phyloP scores from a whole-genome alignment of 768 basidiomycete genomes.

The Boletus rex-veris region DNA sequence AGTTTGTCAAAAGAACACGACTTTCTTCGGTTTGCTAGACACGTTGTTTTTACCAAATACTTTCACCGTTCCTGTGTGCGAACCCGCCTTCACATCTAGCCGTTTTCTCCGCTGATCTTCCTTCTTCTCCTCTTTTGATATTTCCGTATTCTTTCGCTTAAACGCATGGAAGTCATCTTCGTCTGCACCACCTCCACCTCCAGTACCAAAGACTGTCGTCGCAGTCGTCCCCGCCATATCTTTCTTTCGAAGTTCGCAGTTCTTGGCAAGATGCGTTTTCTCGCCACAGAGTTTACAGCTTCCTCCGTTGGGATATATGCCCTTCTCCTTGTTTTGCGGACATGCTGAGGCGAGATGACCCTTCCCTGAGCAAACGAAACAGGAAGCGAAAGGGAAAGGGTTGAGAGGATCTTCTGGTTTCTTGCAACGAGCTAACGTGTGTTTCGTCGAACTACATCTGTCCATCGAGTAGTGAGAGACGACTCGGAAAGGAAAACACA shows the following conservation, averaged over 20 bases:
- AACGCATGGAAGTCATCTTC: slow-evolving; percentile 93
- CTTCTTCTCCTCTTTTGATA: slow-evolving; percentile 57
- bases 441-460: slow-evolving; percentile 80
- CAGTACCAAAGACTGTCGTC: slow-evolving; percentile 28
- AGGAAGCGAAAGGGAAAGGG: slow-evolving; percentile 84
- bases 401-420: slow-evolving; percentile 57
- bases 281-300: slow-evolving; percentile 86
- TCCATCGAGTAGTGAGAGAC: not conserved
- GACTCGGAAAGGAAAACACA: slow-evolving; percentile 17
- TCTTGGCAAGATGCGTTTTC: slow-evolving; percentile 79
- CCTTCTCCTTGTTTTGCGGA: slow-evolving; percentile 73
- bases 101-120: slow-evolving; percentile 41
- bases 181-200: slow-evolving; percentile 70
- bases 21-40: slow-evolving; percentile 38
- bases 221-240: slow-evolving; percentile 38
- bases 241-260: slow-evolving; percentile 66
- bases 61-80: slow-evolving; percentile 40
- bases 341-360: slow-evolving; percentile 87
- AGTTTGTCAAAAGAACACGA: slow-evolving; percentile 45
- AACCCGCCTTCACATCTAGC: slow-evolving; percentile 43
- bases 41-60: slow-evolving; percentile 28
- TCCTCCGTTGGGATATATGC: slow-evolving; percentile 89
- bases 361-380: slow-evolving; percentile 81
- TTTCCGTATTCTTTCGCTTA: slow-evolving; percentile 57
- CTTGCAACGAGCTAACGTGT: slow-evolving; percentile 76